Evolutionary conservation across 2,329 filamentous ascomycete genomes (phyloP), one percentile per base, ranked within the genome.

Genomic region (Talaromyces sp.): DNA sequence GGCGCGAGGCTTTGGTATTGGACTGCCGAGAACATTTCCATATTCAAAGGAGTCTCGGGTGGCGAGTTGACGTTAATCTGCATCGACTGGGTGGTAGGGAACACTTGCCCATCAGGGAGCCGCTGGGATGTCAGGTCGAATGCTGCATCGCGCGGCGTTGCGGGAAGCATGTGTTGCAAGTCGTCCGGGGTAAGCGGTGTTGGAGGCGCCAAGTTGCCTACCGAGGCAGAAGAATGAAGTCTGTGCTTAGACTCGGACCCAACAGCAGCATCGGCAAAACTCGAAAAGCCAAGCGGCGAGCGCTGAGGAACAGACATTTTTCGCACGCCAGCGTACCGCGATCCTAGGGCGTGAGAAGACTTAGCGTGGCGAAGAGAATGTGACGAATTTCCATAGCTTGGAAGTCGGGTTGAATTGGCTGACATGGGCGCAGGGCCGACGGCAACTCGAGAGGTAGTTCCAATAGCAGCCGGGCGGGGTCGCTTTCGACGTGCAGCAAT

Each of bases 401-500:
- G 69, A 32, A 71, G 67, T 61, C 71, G 71, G 61, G 68, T 71
- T 9, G 73, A 78, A 9, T 8, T 39, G 6, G 78, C 77, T 11
- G 78, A 78, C 30, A 78, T 75, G 27, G 76, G 72, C 9, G 77
- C 73, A 6, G 77, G 70, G 15, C 71, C 73, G 8, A 70, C 69
- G 59, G 75, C 71, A 44, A 73, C 71, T n/a, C 74, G 73, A 19
- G 71, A 68, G 6, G 75, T 70, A 15, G 77, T 80, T 33, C 77
- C 78, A 64, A 81, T 76, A 55, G 78, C 76, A 58, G 78, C 77
- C 36, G 78, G 78, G 56, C 78, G 70, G 15, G 78, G 78, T 39
- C 77, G 73, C 65, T 80, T 80, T 60, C 78, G 72, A 54, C 78
- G 73, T 7, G 77, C 77, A 33, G 78, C 78, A 64, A 81, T 71